Percentiles rank a stretch among this genome's conserved stretches.
Evolutionary conservation across 2,329 filamentous ascomycete species (phyloP).

Genomic region (Hypoxylon sp.): DNA sequence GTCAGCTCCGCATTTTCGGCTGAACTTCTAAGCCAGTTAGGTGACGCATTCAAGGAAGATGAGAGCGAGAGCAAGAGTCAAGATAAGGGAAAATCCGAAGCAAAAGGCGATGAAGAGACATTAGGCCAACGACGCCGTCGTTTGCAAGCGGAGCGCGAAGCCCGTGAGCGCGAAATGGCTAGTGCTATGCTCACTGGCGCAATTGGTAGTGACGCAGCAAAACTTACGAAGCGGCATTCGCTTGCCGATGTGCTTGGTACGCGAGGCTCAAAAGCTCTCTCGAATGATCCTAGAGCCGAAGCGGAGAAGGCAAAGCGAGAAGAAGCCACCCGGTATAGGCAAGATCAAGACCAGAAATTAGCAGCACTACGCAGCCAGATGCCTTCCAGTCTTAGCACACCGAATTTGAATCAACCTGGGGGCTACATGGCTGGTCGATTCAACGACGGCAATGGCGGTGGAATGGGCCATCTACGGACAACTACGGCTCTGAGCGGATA

Average conservation of each 20-base stretch:
- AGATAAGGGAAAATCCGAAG: slow-evolving; percentile 51
- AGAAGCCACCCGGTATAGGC: slow-evolving; percentile 58
- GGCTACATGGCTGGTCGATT: slow-evolving; percentile 68
- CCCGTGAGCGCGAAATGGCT: slow-evolving; percentile 69
- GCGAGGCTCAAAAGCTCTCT: slow-evolving; percentile 56
- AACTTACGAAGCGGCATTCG: slow-evolving; percentile 61
- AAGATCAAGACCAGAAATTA: slow-evolving; percentile 65
- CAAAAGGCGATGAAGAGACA: slow-evolving; percentile 77
- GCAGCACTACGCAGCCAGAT: slow-evolving; percentile 65
- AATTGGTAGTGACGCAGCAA: slow-evolving; percentile 57
- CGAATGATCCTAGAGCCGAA: slow-evolving; percentile 60
- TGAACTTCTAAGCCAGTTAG: slow-evolving; percentile 77
- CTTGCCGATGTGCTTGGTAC: slow-evolving; percentile 72
- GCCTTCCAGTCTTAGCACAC: slow-evolving; percentile 59
- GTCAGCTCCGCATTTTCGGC: slow-evolving; percentile 77
- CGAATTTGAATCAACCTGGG: slow-evolving; percentile 56
- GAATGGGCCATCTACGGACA: slow-evolving; percentile 47
- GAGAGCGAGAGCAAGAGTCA: slow-evolving; percentile 53
- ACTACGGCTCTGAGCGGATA: slow-evolving; percentile 45
- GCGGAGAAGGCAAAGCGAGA: slow-evolving; percentile 61
- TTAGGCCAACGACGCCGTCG: slow-evolving; percentile 82
- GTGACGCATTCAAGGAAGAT: slow-evolving; percentile 62
- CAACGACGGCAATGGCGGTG: slow-evolving; percentile 67
- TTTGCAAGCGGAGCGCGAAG: slow-evolving; percentile 78
- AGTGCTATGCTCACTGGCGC: slow-evolving; percentile 52